Conservation (phyloP, 306 rosid species). For the Alnus rubra region DNA sequence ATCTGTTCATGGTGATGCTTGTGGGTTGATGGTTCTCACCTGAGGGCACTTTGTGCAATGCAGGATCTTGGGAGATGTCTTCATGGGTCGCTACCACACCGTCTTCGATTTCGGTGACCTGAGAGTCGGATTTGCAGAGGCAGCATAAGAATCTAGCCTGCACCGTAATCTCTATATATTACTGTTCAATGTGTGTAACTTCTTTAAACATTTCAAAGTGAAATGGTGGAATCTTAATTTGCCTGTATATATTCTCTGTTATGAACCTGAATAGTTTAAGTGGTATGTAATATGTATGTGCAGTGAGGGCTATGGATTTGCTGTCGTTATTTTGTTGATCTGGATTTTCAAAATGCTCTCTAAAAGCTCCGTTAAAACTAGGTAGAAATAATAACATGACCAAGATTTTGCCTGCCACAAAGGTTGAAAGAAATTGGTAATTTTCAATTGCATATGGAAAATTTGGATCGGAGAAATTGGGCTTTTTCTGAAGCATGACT, state of each 20-base stretch:
- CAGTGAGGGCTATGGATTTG: background rate
- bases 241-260: background rate
- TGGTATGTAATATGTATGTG: background rate
- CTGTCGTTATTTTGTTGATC: background rate
- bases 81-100: slow-evolving; percentile 93
- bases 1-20: slow-evolving; percentile 15
- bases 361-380: background rate
- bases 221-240: background rate
- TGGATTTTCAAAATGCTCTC: background rate
- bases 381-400: too few species aligned
- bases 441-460: too few species aligned
- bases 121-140: slow-evolving; percentile 87
- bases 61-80: slow-evolving; percentile 93
- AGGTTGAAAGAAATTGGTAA: too few species aligned
- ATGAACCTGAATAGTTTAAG: background rate
- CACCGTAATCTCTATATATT: background rate
- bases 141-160: slow-evolving; percentile 48
- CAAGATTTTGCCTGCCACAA: too few species aligned
- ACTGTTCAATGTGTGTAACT: background rate
- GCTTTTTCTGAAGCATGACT: background rate
- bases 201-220: background rate
- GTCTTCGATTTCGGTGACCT: slow-evolving; percentile 70
- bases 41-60: slow-evolving; percentile 25
- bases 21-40: slow-evolving; percentile 31
- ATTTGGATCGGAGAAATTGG: too few species aligned